Evolutionary conservation across 371 early-diverging fungal genomes (phyloP), one percentile per base, ranked within the genome.

Genomic region (Mucor velutinosus): DNA sequence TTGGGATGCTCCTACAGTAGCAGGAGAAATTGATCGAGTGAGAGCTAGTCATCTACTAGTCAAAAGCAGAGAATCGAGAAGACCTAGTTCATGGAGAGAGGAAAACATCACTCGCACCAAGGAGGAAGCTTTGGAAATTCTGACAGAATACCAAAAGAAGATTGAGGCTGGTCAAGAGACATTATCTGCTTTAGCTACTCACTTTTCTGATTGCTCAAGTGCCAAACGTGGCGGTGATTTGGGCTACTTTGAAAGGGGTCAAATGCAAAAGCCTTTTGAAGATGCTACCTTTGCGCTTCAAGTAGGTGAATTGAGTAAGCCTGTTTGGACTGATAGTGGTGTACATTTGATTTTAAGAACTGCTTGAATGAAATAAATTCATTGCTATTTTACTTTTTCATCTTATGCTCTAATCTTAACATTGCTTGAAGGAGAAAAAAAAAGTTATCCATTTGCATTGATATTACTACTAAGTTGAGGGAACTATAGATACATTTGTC

Each of bases 281-380:
- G 85, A 92, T 12, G 95, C 96, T 3, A 89, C 97, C n/a, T 93
- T 91, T 84, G 91, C 86, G 0, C 85, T 98, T 8, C 65, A 90
- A 76, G 92, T 95, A 4, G 96, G 95, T 5, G 89, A 96, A 76
- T 78, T 97, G 64, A 91, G 91, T 70, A 82, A 81, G 51, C 94
- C 93, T 15, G 88, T 98, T 17, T 90, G 89, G 82, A 90, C 95
- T n/a, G 96, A 95, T 65, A 93, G 94, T 67, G 99, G 99, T 57
- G 89, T 96, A 30, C 99, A 98, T 72, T 76, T 98, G 51, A 97
- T 98, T 64, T 71, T 93, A 65, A 87, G 97, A 72, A 95, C 96
- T 12, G 94, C 87, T 5, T 97, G 88, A 83, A 55, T n/a, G 25
- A 57, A 57, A 57, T 57, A 33, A 57, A 32, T 30, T 14, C 7